phyloP scores from a whole-genome alignment of 164 flowering plant species.

The Aristolochia contorta region DNA sequence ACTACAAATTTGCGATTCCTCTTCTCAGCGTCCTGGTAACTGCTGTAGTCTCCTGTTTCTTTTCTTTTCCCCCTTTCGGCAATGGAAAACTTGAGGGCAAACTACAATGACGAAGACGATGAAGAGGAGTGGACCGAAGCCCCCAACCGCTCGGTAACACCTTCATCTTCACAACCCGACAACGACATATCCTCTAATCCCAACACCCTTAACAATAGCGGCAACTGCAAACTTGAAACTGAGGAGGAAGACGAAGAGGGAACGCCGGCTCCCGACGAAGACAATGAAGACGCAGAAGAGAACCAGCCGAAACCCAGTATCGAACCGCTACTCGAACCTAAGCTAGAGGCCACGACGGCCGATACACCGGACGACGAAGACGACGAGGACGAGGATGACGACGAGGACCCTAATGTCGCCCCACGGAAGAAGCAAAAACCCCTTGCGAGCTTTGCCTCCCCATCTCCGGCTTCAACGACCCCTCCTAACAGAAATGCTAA shows the following conservation, averaged over 20 bases:
- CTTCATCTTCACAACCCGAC: background rate
- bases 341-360: slow-evolving; percentile 9
- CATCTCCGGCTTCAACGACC: slow-evolving; percentile 1
- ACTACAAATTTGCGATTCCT: too few species aligned
- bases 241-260: slow-evolving; percentile 28
- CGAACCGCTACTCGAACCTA: background rate
- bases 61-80: too few species aligned
- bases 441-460: slow-evolving; percentile 13
- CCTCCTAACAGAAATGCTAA: slow-evolving; percentile 14
- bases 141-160: slow-evolving; percentile 1
- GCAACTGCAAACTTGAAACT: slow-evolving; percentile 14
- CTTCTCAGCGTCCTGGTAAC: too few species aligned
- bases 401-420: background rate
- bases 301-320: background rate
- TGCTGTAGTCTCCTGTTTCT: too few species aligned
- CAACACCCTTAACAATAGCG: slow-evolving; percentile 5
- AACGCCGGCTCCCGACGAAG: slow-evolving; percentile 8
- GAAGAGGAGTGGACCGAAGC: slow-evolving; percentile 15
- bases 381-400: slow-evolving; percentile 10
- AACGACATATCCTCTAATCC: background rate
- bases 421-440: slow-evolving; percentile 43
- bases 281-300: slow-evolving; percentile 15
- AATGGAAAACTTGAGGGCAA: slow-evolving; percentile 37
- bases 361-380: slow-evolving; percentile 1
- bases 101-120: slow-evolving; percentile 41